These are phyloP conservation scores for Blumeria hordei DNA, from an alignment of 2,329 filamentous ascomycete species.

Conservation along the genomic window DNA sequence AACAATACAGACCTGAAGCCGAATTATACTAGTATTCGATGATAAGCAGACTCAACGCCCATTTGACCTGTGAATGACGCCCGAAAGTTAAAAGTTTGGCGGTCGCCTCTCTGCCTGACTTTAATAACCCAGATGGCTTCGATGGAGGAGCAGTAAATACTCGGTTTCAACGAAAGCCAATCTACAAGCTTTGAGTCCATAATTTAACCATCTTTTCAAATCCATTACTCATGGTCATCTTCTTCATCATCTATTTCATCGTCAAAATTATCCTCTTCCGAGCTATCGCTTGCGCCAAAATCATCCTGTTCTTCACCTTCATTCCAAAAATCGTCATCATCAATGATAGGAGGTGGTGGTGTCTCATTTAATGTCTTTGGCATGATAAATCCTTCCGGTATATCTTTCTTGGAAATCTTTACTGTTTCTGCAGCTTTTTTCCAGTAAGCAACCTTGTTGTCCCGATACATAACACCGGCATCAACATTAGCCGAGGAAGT, in stretches of 20 bases:
- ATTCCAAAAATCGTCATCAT: conserved; percentile 65
- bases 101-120: too few relatives aligned
- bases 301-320: conserved; percentile 47
- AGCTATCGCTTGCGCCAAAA: conserved; percentile 49
- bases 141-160: too few relatives aligned
- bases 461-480: conserved; percentile 65
- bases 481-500: conserved; percentile 89
- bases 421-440: conserved; percentile 43
- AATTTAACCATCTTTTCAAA: not conserved
- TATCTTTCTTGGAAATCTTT: conserved; percentile 49
- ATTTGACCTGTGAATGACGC: too few relatives aligned
- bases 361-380: conserved; percentile 44
- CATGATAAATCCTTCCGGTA: conserved; percentile 60
- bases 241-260: conserved; percentile 34
- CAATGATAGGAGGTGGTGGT: conserved; percentile 36
- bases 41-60: too few relatives aligned
- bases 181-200: too few relatives aligned
- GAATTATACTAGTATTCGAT: too few relatives aligned
- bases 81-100: too few relatives aligned
- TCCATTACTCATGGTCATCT: conserved; percentile 22
- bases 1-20: too few relatives aligned
- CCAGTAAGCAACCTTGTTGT: conserved; percentile 45
- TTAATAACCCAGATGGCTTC: too few relatives aligned
- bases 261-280: conserved; percentile 33
- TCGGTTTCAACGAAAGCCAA: too few relatives aligned